A percentile compares a stretch with the other conserved stretches of the same genome.
Conservation (phyloP, 1,139 yeast species). For the Sugiyamaella neomexicana region DNA sequence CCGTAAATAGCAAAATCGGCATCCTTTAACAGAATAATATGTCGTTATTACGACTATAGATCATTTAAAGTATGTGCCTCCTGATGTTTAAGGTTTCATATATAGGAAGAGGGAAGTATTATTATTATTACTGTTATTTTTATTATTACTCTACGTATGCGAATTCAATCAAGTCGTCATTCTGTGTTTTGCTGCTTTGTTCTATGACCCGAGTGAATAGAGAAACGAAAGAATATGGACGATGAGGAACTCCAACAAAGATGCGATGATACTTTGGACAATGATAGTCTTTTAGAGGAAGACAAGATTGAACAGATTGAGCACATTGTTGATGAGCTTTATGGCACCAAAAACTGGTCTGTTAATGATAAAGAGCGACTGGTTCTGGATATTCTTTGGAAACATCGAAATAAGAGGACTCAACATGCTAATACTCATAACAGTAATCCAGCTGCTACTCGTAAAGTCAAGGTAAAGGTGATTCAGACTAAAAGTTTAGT, state of each 20-base stretch:
- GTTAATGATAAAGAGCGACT: slow-evolving; percentile 33
- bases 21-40: no score
- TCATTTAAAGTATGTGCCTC: no score
- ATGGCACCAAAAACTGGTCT: slow-evolving; percentile 20
- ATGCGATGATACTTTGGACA: slow-evolving; percentile 39
- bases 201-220: background rate
- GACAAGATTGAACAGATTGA: slow-evolving; percentile 44
- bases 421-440: background rate
- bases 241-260: slow-evolving; percentile 32
- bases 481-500: slow-evolving; percentile 15
- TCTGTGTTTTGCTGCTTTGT: background rate
- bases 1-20: no score
- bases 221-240: slow-evolving; percentile 15
- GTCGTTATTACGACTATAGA: no score
- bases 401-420: slow-evolving; percentile 38
- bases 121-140: no score
- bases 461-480: slow-evolving; percentile 10
- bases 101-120: background rate
- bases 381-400: slow-evolving; percentile 46
- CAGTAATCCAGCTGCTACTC: background rate
- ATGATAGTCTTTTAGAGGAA: slow-evolving; percentile 40
- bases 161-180: background rate
- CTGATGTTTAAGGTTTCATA: background rate
- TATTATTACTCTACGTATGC: background rate
- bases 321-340: slow-evolving; percentile 34